A percentile compares a stretch with the other conserved stretches of the same genome.
Conservation (phyloP, 2,329 filamentous ascomycete species). For the Venturia carpophila region DNA sequence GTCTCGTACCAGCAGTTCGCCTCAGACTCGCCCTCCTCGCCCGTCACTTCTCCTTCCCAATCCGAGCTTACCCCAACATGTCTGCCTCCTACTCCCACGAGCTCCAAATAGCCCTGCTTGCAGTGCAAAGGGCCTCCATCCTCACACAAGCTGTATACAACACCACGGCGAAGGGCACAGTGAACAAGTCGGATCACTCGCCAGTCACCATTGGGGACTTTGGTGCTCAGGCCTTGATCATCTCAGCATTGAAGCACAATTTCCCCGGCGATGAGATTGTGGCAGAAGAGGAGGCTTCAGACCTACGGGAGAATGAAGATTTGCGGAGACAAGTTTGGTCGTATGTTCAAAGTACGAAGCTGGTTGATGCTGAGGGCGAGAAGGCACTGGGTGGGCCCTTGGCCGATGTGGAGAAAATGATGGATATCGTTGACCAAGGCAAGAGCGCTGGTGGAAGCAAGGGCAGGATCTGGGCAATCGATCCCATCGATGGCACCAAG, state of each 20-base stretch:
- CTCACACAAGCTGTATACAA: slow-evolving; percentile 72
- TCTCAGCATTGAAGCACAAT: slow-evolving; percentile 76
- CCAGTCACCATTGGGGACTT: slow-evolving; percentile 98
- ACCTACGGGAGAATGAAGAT: slow-evolving; percentile 61
- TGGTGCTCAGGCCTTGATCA: slow-evolving; percentile 93
- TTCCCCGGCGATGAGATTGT: slow-evolving; percentile 90
- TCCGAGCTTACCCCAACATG: slow-evolving; percentile 27
- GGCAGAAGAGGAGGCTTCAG: slow-evolving; percentile 85
- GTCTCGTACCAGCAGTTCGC: slow-evolving; percentile 27
- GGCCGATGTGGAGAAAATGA: slow-evolving; percentile 55
- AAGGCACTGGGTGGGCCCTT: slow-evolving; percentile 62
- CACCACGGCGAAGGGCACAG: slow-evolving; percentile 87
- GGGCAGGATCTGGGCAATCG: slow-evolving; percentile 88
- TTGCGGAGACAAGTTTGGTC: slow-evolving; percentile 76
- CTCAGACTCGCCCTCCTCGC: slow-evolving; percentile 36
- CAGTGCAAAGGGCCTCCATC: slow-evolving; percentile 73
- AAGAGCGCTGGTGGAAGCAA: slow-evolving; percentile 61
- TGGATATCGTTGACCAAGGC: slow-evolving; percentile 50
- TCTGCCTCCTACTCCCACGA: slow-evolving; percentile 61
- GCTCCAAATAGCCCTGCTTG: slow-evolving; percentile 74
- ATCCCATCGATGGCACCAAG: slow-evolving; percentile 97
- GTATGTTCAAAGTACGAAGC: slow-evolving; percentile 58
- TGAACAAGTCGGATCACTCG: slow-evolving; percentile 90
- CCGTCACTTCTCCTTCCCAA: slow-evolving; percentile 24
- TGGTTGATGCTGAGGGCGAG: slow-evolving; percentile 59